Conservation (phyloP, 345 rosid species). For the Lumnitzera racemosa region DNA sequence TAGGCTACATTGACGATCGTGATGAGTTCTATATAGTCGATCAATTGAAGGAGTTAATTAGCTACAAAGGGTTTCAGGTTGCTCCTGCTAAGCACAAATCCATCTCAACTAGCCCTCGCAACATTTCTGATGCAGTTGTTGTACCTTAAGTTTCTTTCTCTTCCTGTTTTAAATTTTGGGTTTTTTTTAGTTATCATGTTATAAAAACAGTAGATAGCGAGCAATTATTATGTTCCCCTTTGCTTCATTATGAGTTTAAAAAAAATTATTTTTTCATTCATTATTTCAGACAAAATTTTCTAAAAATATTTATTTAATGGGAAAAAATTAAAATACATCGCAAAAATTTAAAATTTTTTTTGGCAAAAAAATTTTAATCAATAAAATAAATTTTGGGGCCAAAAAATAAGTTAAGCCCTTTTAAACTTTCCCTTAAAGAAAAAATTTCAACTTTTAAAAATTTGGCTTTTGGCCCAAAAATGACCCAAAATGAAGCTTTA, state of each 20-base stretch:
- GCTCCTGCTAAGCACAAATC: constrained; percentile 72
- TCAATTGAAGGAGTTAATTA: constrained; percentile 55
- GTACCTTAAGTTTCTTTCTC: constrained; percentile 36
- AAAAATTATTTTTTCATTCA: too few species aligned
- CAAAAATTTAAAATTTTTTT: background rate
- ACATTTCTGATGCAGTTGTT: constrained; percentile 57
- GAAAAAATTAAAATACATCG: background rate
- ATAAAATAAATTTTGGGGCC: too few species aligned
- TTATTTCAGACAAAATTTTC: background rate
- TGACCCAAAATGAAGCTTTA: constrained; percentile 81
- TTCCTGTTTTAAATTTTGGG: too few species aligned
- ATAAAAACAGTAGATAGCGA: too few species aligned
- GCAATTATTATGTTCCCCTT: too few species aligned
- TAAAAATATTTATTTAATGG: background rate
- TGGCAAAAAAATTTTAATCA: constrained; percentile 4
- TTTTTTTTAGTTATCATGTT: too few species aligned
- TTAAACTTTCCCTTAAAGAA: too few species aligned
- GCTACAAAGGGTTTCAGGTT: constrained; percentile 60
- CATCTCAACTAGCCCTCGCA: constrained; percentile 37
- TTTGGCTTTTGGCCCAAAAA: constrained; percentile 20
- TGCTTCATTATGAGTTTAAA: too few species aligned
- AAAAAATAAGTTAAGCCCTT: too few species aligned
- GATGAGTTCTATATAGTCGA: constrained; percentile 55
- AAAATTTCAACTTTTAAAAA: too few species aligned
- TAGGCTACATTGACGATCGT: constrained; percentile 57